Percentiles rank a stretch among this genome's conserved stretches.
Evolutionary conservation across 306 rosid species (phyloP).

Genomic region (Echinosophora koreensis): DNA sequence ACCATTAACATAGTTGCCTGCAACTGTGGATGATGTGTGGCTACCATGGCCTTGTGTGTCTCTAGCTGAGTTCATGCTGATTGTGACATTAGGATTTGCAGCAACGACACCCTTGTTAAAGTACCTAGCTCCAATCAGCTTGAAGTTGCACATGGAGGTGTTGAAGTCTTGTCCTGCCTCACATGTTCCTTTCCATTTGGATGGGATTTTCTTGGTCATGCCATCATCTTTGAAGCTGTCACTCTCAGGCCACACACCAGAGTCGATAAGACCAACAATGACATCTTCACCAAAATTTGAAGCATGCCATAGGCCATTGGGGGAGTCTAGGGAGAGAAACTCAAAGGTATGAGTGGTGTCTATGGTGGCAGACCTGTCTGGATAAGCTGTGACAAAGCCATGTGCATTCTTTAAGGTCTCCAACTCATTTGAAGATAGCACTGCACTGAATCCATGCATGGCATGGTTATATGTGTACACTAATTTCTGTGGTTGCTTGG

Average conservation of each 20-base stretch:
- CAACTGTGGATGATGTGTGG: constrained; percentile 55
- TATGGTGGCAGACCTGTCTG: constrained; percentile 40
- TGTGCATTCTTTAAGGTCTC: constrained; percentile 7
- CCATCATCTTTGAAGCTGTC: constrained; percentile 55
- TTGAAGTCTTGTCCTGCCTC: constrained; percentile 55
- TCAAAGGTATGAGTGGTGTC: constrained; percentile 56
- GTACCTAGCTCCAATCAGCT: constrained; percentile 52
- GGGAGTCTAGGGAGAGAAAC: constrained; percentile 49
- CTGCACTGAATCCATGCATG: constrained; percentile 54
- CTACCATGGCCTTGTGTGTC: constrained; percentile 51
- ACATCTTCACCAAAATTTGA: constrained; percentile 46
- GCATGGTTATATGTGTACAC: constrained; percentile 47
- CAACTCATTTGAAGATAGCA: constrained; percentile 46
- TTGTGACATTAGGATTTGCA: constrained; percentile 24
- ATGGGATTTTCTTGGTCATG: constrained; percentile 40
- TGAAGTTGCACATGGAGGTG: constrained; percentile 50
- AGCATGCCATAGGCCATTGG: constrained; percentile 50
- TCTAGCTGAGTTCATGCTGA: constrained; percentile 56
- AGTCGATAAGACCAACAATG: constrained; percentile 51
- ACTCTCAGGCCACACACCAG: constrained; percentile 55
- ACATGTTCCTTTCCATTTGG: constrained; percentile 57
- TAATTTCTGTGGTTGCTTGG: constrained; percentile 20
- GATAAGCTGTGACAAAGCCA: constrained; percentile 52
- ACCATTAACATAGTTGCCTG: constrained; percentile 48
- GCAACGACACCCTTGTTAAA: constrained; percentile 53